Evolutionary conservation across 1,284 basidiomycete genomes (phyloP), one percentile per base, ranked within the genome.

Genomic region (Macrocystidia cucumis): DNA sequence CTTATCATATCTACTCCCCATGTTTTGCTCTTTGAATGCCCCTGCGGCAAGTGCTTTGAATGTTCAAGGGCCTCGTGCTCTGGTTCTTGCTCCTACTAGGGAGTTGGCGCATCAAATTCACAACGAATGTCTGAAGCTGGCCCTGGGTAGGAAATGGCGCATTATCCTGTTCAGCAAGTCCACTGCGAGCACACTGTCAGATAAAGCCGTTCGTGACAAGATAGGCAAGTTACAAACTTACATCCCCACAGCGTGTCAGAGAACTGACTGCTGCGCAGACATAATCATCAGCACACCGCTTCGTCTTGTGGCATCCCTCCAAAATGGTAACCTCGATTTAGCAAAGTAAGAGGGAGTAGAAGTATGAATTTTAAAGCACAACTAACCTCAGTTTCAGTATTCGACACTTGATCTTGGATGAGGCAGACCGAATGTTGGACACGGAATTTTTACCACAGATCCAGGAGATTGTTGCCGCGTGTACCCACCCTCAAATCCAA

Each of bases 51-150:
- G 65, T 42, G 55, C 60, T 14, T 69, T 70, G 36, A 50, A 51
- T n/a, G 72, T 72, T 1, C 50, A 51, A 16, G 90, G 90, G 16
- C 78, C 83, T 9, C 72, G 92, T 40, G 82, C 87, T 1, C 50
- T 98, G 11, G 67, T 98, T 34, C 59, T 98, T 36, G 88, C 89
- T 1, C 96, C 96, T 1, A 98, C 96, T 0, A 78, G 91, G 44
- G 96, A 99, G 62, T 62, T 99, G n/a, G 92, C 95, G 0, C 83
- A 91, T 45, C 96, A 99, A 55, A 98, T 98, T 40, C 73, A 91
- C 43, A 91, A 91, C 39, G 96, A 98, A 54, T 89, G 85, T 43
- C 54, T 87, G 29, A 91, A 90, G 53, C 63, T 96, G 9, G 82
- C 84, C 1, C 68, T 79, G 43, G 89, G 87, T 5, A 72, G 88